Base-by-base conservation (phyloP, 768 basidiomycete species). In the Pleurotus giganteus region DNA sequence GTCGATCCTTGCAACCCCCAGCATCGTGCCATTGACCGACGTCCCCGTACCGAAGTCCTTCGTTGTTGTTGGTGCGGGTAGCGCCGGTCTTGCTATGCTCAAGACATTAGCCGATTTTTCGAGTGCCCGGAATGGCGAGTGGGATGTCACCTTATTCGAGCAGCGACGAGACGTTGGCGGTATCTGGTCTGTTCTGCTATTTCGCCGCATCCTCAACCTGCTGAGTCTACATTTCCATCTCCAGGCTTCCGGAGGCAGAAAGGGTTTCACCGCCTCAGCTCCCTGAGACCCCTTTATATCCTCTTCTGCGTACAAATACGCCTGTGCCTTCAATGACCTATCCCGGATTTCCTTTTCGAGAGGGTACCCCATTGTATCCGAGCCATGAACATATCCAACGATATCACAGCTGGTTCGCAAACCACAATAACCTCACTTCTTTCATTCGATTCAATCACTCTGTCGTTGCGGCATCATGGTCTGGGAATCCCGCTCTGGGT, bases 261-360 rank as follows among this genome's bases (percentile, higher is more conserved):
- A 61, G 62, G 2, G 55, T 60, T 11, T 56, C 59, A 11, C 79
- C 80, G 15, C 82, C 82, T 3, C 58, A 61, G 1, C 65, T 85
- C 4, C 83, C 83, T 1, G 75, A 80, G 61, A 80, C 80, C 0
- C 79, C 81, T 0, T 58, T 83, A 4, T 85, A 85, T 57, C 81
- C 82, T 3, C 69, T 65, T 11, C 71, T 86, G 15, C 75, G 65
- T 54, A 82, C 79, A 12, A 84, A 84, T 63, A 81, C 78, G 0
- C 80, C 82, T 12, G 71, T 78, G 2, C 83, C 83, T 1, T 74
- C 72, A 7, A 84, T 84, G 81, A 78, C 82, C 0, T 82, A 77
- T 59, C 82, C 81, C n/a, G 63, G 69, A 6, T 78, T 81, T 63
- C 76, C 82, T 0, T 84, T 78, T 53, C 76, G 74, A 0, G 76